Evolutionary conservation across 345 rosid species (phyloP), one percentile per base, ranked within the genome.

Genomic region (Turritis glabra): DNA sequence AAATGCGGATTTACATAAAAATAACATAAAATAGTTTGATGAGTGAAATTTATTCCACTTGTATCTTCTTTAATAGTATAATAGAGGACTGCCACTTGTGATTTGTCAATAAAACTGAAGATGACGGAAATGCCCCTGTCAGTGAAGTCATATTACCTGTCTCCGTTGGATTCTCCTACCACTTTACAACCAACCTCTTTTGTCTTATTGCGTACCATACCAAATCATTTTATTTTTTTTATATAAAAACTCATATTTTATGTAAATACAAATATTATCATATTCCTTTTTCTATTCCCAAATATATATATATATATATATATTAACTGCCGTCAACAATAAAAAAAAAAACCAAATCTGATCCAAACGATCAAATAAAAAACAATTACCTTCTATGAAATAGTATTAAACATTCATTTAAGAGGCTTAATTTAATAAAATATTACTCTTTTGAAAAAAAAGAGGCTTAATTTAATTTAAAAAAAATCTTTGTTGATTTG

Each of bases 71-170:
- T 11, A 59, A 25, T 10, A n/a, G n/a, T n/a, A 22, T 44, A 12
- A 8, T 11, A 25, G 14, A 41, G 32, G 61, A 53, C 38, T n/a
- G 64, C 77, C 71, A 73, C 64, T 73, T 73, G 77, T 25, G 29
- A 13, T 26, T 25, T 56, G 4, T 29, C 23, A 41, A 41, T 4
- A 18, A 27, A 29, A 8, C 1, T 0, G 2, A 14, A 27, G 17
- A 47, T 74, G 52, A 47, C 73, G 0, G 19, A 66, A 66, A 47
- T 47, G 5, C 52, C 78, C 60, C 1, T 74, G 67, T 66, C 78
- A 74, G 78, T 27, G 67, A 56, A 74, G 73, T 74, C 73, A 74
- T 74, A 74, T 65, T 66, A 57, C 78, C 67, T 26, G 72, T 66
- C 72, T 56, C 51, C 25, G 59, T 74, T 66, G 41, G 72, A 74